Evolutionary conservation across 495 filamentous ascomycete species (phyloP).

Genomic region (Hypoxylon lenormandii): DNA sequence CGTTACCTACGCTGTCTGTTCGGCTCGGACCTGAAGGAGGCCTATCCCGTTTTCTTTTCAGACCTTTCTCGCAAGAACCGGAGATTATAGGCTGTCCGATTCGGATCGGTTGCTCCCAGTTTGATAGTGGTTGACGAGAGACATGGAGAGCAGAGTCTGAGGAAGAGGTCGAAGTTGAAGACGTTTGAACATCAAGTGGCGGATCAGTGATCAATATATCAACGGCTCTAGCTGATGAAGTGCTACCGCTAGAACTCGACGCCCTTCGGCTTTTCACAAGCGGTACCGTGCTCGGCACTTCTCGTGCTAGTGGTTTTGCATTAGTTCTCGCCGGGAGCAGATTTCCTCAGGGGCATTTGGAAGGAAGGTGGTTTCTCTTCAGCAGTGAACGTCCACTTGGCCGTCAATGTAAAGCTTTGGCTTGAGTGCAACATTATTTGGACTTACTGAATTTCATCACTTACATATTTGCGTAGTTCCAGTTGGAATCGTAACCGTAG

Average conservation of each 20-base stretch:
- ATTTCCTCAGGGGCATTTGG: not conserved
- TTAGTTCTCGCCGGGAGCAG: not conserved
- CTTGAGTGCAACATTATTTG: not conserved
- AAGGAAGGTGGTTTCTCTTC: too few relatives aligned
- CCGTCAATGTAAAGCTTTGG: not conserved
- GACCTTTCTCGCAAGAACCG: not conserved
- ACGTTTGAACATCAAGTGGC: too few relatives aligned
- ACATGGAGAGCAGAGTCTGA: too few relatives aligned
- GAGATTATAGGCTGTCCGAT: not conserved
- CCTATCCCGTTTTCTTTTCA: conserved; percentile 1
- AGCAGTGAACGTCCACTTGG: not conserved
- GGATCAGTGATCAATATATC: too few relatives aligned
- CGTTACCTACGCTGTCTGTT: not conserved
- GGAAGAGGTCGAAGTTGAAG: too few relatives aligned
- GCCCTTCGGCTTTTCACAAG: not conserved
- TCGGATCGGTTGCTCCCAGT: not conserved
- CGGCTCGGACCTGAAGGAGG: not conserved
- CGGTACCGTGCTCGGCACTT: not conserved
- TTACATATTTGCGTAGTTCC: not conserved
- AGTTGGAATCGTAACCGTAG: not conserved
- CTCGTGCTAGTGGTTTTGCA: not conserved
- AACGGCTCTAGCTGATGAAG: not conserved
- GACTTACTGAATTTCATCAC: not conserved
- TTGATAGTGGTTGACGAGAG: too few relatives aligned
- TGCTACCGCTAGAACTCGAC: too few relatives aligned